Conservation (phyloP, 2,329 filamentous ascomycete species). For the Chaetomiaceae sp. region DNA sequence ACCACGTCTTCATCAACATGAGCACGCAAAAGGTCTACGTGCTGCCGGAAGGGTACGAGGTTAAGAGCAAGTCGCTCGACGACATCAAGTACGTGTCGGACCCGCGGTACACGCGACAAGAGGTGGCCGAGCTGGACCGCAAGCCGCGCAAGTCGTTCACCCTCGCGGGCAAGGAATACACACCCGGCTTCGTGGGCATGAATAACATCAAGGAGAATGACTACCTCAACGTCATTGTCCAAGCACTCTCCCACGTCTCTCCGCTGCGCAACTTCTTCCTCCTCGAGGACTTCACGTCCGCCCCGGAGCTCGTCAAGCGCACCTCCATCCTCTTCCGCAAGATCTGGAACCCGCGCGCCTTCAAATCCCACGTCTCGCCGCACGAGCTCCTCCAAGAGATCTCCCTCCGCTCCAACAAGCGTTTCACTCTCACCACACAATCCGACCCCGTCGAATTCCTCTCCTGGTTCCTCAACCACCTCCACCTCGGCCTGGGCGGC, state of each 20-base stretch:
- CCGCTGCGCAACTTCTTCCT: constrained; percentile 90
- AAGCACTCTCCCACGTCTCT: constrained; percentile 83
- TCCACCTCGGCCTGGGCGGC: constrained; percentile 87
- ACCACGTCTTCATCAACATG: constrained; percentile 99
- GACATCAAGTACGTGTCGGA: constrained; percentile 98
- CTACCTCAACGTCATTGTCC: constrained; percentile 93
- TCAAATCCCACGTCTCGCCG: constrained; percentile 93
- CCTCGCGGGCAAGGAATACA: constrained; percentile 77
- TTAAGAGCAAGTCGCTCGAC: constrained; percentile 87
- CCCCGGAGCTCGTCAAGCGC: constrained; percentile 76
- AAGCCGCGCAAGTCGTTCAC: constrained; percentile 64
- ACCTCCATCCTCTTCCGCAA: constrained; percentile 90
- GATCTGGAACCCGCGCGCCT: constrained; percentile 95
- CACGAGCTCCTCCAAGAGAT: constrained; percentile 97
- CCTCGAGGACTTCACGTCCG: constrained; percentile 68
- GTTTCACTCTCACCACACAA: constrained; percentile 84
- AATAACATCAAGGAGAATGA: constrained; percentile 99
- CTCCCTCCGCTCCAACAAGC: constrained; percentile 82
- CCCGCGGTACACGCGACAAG: constrained; percentile 73
- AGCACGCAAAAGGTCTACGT: constrained; percentile 87
- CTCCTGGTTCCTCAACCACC: constrained; percentile 94
- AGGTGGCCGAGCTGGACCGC: constrained; percentile 77
- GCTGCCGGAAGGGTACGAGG: constrained; percentile 94
- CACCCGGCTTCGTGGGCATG: constrained; percentile 94
- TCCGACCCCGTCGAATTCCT: constrained; percentile 96